These are phyloP conservation scores for Pythium brassicae DNA, from an alignment of 352 stramenopile genomes.

Conservation along the genomic window DNA sequence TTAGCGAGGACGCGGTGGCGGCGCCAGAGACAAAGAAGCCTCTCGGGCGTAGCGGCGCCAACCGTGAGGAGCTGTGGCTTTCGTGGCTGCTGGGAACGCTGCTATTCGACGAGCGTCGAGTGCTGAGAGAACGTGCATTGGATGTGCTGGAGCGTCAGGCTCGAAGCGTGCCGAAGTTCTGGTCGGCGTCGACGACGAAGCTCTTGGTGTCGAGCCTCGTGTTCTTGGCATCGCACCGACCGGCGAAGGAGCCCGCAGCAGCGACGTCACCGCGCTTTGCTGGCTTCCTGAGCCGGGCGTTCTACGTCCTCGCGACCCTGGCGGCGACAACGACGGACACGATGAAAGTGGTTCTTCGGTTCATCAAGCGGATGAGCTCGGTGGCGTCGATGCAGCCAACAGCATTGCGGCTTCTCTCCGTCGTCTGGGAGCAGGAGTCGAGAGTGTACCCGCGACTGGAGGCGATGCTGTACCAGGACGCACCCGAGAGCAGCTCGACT, in stretches of 20 bases:
- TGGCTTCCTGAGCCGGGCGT: conserved; percentile 33
- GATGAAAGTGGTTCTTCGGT: conserved; percentile 68
- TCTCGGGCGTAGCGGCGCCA: background rate
- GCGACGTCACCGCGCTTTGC: conserved; percentile 4
- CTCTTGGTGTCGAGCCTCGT: conserved; percentile 59
- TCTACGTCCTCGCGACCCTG: conserved; percentile 45
- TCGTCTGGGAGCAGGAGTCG: conserved; percentile 61
- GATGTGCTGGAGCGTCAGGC: conserved; percentile 39
- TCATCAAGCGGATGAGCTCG: conserved; percentile 56
- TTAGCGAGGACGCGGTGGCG: background rate
- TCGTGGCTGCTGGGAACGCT: conserved; percentile 30
- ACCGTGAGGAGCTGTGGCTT: conserved; percentile 24
- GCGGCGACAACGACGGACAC: conserved; percentile 56
- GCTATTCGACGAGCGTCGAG: conserved; percentile 27
- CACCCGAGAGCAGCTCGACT: conserved; percentile 16
- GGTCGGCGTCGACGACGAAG: conserved; percentile 28
- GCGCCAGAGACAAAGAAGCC: background rate
- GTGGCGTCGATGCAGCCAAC: conserved; percentile 28
- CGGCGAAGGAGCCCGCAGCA: background rate
- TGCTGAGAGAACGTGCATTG: conserved; percentile 18
- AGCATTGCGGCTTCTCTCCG: conserved; percentile 51
- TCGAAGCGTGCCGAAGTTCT: conserved; percentile 17
- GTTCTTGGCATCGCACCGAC: conserved; percentile 44
- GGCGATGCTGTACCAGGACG: conserved; percentile 36
- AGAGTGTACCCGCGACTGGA: conserved; percentile 65